Conservation (phyloP, 2,329 filamentous ascomycete species). For the Leptographium procerum region DNA sequence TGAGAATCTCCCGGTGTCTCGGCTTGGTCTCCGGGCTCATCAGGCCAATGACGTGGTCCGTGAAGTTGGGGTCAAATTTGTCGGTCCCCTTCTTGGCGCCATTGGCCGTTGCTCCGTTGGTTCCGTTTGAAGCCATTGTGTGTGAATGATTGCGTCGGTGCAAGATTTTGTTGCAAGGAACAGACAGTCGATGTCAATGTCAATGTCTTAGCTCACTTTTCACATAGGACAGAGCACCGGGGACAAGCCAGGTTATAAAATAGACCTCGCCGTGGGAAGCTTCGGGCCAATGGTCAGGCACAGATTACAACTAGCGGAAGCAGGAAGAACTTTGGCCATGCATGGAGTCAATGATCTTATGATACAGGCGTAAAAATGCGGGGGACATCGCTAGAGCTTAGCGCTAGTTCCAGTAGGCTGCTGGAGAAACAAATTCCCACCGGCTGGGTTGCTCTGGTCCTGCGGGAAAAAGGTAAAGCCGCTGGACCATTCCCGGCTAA, state of each 20-base stretch:
- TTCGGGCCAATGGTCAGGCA: background rate
- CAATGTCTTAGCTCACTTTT: background rate
- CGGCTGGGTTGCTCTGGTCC: background rate
- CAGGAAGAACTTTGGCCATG: background rate
- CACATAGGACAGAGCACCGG: background rate
- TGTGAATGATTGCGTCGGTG: background rate
- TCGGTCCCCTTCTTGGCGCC: slow-evolving; percentile 13
- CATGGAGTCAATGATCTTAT: background rate
- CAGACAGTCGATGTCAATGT: background rate
- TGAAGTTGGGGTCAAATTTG: slow-evolving; percentile 66
- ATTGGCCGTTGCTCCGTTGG: slow-evolving; percentile 6
- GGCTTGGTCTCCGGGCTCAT: slow-evolving; percentile 63
- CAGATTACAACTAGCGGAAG: background rate
- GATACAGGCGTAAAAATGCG: background rate
- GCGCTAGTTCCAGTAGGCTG: background rate
- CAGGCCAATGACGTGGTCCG: slow-evolving; percentile 57
- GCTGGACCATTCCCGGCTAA: background rate
- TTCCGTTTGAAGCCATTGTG: background rate
- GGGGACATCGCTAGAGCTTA: background rate
- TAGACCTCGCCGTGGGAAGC: background rate
- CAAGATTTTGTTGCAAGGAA: no score
- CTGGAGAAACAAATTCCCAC: background rate
- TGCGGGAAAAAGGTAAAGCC: background rate
- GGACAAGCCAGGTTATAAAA: background rate
- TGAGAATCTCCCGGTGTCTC: slow-evolving; percentile 56